Percentiles rank a stretch among this genome's conserved stretches.
phyloP scores from a whole-genome alignment of 305 asterid genomes.

The Nicotiana rustica region DNA sequence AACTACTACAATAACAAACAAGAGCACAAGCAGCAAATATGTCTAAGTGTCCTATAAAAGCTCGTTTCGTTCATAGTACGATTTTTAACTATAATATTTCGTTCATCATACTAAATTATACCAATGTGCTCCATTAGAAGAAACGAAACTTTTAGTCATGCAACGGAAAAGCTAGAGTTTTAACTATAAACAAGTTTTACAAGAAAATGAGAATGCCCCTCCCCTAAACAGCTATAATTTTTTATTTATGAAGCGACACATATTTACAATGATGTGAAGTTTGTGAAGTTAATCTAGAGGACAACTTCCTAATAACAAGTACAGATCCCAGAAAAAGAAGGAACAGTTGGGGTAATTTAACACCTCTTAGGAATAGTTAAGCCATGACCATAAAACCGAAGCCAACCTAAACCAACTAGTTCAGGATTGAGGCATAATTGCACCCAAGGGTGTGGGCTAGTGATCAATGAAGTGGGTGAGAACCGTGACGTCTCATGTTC shows the following conservation, averaged over 20 bases:
- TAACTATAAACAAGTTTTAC: not conserved
- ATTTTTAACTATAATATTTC: not conserved
- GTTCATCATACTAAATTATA: not conserved
- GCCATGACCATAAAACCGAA: not conserved
- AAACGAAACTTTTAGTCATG: not conserved
- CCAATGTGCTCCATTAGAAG: not conserved
- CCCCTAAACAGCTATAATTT: no score
- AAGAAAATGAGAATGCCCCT: not conserved
- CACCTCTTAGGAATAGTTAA: not conserved
- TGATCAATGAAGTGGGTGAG: no score
- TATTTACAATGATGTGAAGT: no score
- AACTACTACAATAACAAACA: slow-evolving; percentile 46
- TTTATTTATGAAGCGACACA: not conserved
- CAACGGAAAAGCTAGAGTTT: not conserved
- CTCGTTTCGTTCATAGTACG: not conserved
- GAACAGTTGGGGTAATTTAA: not conserved
- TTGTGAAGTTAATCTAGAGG: no score
- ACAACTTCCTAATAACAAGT: no score
- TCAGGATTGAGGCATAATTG: not conserved
- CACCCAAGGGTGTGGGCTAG: no score
- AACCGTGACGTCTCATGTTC: no score
- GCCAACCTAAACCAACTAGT: not conserved
- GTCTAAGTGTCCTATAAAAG: not conserved
- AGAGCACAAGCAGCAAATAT: slow-evolving; percentile 43
- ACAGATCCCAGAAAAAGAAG: not conserved